phyloP scores from a whole-genome alignment of 2,329 filamentous ascomycete genomes.

The Myriosclerotinia scirpicola region DNA sequence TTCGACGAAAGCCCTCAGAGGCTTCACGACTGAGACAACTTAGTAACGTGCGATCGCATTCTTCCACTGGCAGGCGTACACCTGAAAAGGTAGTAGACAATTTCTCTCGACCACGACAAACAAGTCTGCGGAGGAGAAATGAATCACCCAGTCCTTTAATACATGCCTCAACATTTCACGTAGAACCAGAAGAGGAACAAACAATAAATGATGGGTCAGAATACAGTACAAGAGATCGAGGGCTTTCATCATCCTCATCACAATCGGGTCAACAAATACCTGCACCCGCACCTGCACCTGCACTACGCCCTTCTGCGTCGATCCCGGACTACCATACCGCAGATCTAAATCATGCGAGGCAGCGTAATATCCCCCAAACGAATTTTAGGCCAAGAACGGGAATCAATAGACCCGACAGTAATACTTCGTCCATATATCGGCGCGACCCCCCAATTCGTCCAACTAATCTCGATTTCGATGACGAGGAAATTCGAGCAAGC shows the following conservation, averaged over 20 bases:
- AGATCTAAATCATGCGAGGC: conserved; percentile 37
- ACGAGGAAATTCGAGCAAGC: conserved; percentile 53
- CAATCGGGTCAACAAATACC: conserved; percentile 31
- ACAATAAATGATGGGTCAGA: conserved; percentile 26
- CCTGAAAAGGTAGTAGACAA: conserved; percentile 34
- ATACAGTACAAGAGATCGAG: conserved; percentile 33
- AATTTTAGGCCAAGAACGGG: conserved; percentile 31
- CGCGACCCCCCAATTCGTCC: conserved; percentile 36
- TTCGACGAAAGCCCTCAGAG: conserved; percentile 38
- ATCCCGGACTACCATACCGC: conserved; percentile 40
- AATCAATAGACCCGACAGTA: conserved; percentile 34
- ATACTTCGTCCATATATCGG: conserved; percentile 31
- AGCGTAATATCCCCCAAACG: conserved; percentile 37
- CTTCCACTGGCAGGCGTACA: conserved; percentile 32
- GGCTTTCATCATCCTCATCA: conserved; percentile 37
- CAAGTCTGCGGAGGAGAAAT: conserved; percentile 34
- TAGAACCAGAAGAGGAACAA: conserved; percentile 32
- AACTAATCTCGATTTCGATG: conserved; percentile 35
- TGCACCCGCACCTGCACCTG: conserved; percentile 13
- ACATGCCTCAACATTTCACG: conserved; percentile 32
- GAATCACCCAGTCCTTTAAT: conserved; percentile 35
- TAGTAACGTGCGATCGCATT: conserved; percentile 38
- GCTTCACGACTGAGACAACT: conserved; percentile 39
- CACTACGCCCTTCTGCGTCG: conserved; percentile 38
- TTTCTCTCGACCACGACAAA: conserved; percentile 38